Conservation (phyloP, 2,329 filamentous ascomycete genomes). For the Cladosporium sp. region DNA sequence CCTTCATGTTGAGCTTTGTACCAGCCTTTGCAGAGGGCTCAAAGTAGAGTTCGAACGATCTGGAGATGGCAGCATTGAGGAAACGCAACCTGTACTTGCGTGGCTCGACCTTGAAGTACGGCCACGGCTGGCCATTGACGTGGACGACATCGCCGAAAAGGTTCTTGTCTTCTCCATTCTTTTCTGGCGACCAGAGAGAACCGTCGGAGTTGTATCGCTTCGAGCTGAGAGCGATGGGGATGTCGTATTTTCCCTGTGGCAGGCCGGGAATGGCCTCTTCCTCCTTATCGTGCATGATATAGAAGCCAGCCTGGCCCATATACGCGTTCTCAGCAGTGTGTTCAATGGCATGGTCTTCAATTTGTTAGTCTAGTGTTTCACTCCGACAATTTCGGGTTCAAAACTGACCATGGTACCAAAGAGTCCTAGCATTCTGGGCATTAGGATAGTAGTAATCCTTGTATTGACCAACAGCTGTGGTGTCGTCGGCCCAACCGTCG, state of each 20-base stretch:
- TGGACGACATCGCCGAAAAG: constrained; percentile 56
- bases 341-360: constrained; percentile 35
- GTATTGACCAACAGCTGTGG: constrained; percentile 43
- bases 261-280: constrained; percentile 45
- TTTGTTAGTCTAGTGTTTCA: no score
- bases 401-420: constrained; percentile 49
- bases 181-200: constrained; percentile 43
- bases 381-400: constrained; percentile 23
- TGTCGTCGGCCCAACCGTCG: constrained; percentile 54
- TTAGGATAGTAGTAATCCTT: constrained; percentile 64
- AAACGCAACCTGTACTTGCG: constrained; percentile 43
- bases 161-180: constrained; percentile 38
- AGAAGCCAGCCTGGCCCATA: constrained; percentile 55
- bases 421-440: constrained; percentile 46
- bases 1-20: constrained; percentile 44
- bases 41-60: constrained; percentile 34
- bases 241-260: constrained; percentile 50
- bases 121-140: constrained; percentile 58
- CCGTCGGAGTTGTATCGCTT: constrained; percentile 52
- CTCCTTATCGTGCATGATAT: constrained; percentile 49
- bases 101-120: constrained; percentile 56
- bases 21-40: constrained; percentile 32
- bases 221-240: constrained; percentile 48
- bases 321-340: constrained; percentile 46
- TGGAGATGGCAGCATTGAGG: constrained; percentile 38